These are phyloP conservation scores for Syzygium aromaticum DNA, from an alignment of 345 rosid species.

Conservation along the genomic window DNA sequence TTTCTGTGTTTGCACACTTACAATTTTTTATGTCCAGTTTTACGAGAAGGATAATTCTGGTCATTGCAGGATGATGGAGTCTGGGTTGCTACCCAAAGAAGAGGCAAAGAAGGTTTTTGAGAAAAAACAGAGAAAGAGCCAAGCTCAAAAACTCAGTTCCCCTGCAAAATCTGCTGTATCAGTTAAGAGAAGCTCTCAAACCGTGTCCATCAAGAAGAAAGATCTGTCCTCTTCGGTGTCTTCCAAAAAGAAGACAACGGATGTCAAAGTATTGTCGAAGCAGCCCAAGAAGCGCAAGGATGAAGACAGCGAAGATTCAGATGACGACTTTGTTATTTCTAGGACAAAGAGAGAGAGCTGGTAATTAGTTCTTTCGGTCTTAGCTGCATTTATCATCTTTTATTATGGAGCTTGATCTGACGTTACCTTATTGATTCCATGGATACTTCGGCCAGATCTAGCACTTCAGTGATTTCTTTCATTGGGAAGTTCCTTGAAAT, in stretches of 20 bases:
- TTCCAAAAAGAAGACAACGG: slow-evolving; percentile 37
- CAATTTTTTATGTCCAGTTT: neutral
- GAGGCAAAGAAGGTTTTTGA: slow-evolving; percentile 62
- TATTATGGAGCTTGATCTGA: neutral
- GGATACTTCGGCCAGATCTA: neutral
- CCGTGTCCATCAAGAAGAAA: slow-evolving; percentile 26
- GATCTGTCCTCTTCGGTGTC: slow-evolving; percentile 16
- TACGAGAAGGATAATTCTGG: neutral
- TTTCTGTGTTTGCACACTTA: neutral
- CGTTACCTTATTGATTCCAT: neutral
- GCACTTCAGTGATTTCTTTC: neutral
- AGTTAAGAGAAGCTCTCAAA: slow-evolving; percentile 20
- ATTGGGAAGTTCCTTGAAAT: neutral
- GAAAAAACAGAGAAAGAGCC: slow-evolving; percentile 51
- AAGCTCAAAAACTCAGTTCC: slow-evolving; percentile 32
- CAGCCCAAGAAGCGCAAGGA: slow-evolving; percentile 48
- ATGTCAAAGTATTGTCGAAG: slow-evolving; percentile 23
- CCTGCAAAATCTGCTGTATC: slow-evolving; percentile 43
- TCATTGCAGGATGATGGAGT: slow-evolving; percentile 90
- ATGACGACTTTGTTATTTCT: slow-evolving; percentile 33
- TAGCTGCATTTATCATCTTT: neutral
- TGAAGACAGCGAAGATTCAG: slow-evolving; percentile 40
- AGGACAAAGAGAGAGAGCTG: slow-evolving; percentile 47
- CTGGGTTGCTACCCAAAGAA: slow-evolving; percentile 67
- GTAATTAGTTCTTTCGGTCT: slow-evolving; percentile 6